Conservation (phyloP, 495 filamentous ascomycete species). For the Cercophora scortea region DNA sequence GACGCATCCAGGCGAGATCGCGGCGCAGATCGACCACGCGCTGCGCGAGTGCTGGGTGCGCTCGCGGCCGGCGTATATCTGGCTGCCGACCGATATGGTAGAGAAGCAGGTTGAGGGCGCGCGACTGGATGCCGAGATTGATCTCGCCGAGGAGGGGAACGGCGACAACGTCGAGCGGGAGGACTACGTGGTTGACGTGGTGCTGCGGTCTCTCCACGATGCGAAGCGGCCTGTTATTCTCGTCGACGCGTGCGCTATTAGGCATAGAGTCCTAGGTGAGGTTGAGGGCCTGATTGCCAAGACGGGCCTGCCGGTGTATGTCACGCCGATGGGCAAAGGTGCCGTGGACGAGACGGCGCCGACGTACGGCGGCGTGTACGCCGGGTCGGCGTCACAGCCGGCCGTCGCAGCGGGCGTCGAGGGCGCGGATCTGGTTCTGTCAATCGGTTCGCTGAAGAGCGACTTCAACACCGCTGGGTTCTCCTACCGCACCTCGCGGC, state of each 20-base stretch:
- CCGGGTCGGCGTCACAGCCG: slow-evolving; percentile 65
- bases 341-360: slow-evolving; percentile 70
- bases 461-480: slow-evolving; percentile 93
- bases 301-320: slow-evolving; percentile 73
- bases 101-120: slow-evolving; percentile 69
- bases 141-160: slow-evolving; percentile 57
- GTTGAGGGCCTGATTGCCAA: slow-evolving; percentile 69
- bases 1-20: slow-evolving; percentile 59
- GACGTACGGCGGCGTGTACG: slow-evolving; percentile 81
- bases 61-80: slow-evolving; percentile 75
- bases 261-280: slow-evolving; percentile 69
- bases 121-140: slow-evolving; percentile 56
- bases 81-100: slow-evolving; percentile 79
- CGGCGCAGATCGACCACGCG: slow-evolving; percentile 69
- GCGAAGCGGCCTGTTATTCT: slow-evolving; percentile 76
- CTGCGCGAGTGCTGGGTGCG: slow-evolving; percentile 71
- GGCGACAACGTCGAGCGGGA: slow-evolving; percentile 60
- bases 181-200: slow-evolving; percentile 73
- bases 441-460: slow-evolving; percentile 71
- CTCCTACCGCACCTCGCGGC: slow-evolving; percentile 72
- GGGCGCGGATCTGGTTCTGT: slow-evolving; percentile 72
- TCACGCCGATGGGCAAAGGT: slow-evolving; percentile 88
- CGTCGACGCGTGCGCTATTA: slow-evolving; percentile 85
- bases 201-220: slow-evolving; percentile 66
- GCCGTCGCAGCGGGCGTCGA: slow-evolving; percentile 70